A percentile compares a stretch with the other conserved stretches of the same genome.
Evolutionary conservation across 164 flowering plant genomes (phyloP).

Genomic region (Chimonanthus salicifolius): DNA sequence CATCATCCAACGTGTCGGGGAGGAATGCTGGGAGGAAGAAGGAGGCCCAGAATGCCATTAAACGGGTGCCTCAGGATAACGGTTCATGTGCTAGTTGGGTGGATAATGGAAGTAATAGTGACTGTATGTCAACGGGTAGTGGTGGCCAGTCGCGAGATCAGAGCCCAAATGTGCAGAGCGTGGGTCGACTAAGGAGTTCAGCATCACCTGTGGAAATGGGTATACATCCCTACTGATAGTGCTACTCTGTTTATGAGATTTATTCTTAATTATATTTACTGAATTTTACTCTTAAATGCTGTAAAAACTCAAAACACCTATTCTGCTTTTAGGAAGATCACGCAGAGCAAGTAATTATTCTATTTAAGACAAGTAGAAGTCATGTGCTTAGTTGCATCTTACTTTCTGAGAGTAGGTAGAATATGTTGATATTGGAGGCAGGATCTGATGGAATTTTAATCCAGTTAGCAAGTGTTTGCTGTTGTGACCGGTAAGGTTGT

Average conservation of each 20-base stretch:
- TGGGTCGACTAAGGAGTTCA: conserved; percentile 39
- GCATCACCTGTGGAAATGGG: conserved; percentile 33
- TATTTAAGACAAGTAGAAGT: too few relatives aligned
- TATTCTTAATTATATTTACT: background rate
- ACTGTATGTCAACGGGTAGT: conserved; percentile 47
- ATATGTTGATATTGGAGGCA: too few relatives aligned
- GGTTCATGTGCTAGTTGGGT: conserved; percentile 15
- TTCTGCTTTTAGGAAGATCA: too few relatives aligned
- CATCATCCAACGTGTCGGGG: conserved; percentile 1
- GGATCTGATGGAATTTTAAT: too few relatives aligned
- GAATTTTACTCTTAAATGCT: too few relatives aligned
- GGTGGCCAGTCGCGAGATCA: conserved; percentile 39
- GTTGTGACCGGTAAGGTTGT: too few relatives aligned
- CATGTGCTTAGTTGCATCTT: too few relatives aligned
- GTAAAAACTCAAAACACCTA: too few relatives aligned
- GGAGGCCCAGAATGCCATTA: background rate
- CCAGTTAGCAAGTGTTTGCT: too few relatives aligned
- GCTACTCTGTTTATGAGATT: background rate
- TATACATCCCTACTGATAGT: conserved; percentile 7
- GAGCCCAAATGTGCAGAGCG: conserved; percentile 44
- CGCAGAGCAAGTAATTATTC: too few relatives aligned
- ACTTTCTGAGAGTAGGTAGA: too few relatives aligned
- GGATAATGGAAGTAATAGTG: conserved; percentile 40
- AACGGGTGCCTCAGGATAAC: conserved; percentile 10
- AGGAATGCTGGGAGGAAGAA: conserved; percentile 3